Percentiles rank a stretch among this genome's conserved stretches.
Evolutionary conservation across 2,329 filamentous ascomycete species (phyloP).

Genomic region (Trichoderma sp.): DNA sequence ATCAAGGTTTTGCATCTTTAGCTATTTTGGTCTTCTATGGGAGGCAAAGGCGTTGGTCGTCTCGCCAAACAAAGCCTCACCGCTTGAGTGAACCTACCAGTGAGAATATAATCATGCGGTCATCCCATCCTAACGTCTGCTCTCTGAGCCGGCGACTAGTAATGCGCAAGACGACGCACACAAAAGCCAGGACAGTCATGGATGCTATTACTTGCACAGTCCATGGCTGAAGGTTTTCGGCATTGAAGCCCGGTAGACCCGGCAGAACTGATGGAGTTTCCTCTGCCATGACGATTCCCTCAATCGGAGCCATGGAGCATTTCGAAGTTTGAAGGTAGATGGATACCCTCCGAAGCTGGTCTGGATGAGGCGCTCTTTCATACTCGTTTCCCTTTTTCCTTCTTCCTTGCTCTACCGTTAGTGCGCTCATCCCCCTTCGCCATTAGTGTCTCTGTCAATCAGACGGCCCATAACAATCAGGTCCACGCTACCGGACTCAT

Average conservation of each 20-base stretch:
- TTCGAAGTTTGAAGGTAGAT: neutral
- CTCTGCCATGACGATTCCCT: neutral
- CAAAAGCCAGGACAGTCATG: constrained; percentile 40
- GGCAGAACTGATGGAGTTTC: constrained; percentile 16
- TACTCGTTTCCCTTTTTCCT: neutral
- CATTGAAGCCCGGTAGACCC: constrained; percentile 25
- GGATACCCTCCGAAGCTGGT: neutral
- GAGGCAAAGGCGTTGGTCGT: neutral
- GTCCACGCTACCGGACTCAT: neutral
- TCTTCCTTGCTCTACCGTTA: neutral
- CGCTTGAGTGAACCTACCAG: constrained; percentile 35
- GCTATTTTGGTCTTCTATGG: neutral
- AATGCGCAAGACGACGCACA: constrained; percentile 39
- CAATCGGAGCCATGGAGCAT: constrained; percentile 14
- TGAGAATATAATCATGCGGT: constrained; percentile 47
- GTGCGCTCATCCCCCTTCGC: neutral
- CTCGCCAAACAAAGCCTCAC: neutral
- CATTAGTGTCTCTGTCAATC: neutral
- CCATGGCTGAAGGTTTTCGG: constrained; percentile 42
- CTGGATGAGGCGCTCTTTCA: constrained; percentile 8
- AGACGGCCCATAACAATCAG: neutral
- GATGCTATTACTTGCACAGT: constrained; percentile 36
- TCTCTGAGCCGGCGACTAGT: constrained; percentile 39
- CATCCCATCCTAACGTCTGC: constrained; percentile 47
- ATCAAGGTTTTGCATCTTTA: neutral